Percentiles rank a stretch among this genome's conserved stretches.
Evolutionary conservation across 225 moss, liverwort and hornwort species (phyloP).

Genomic region (Polytrichum commune): DNA sequence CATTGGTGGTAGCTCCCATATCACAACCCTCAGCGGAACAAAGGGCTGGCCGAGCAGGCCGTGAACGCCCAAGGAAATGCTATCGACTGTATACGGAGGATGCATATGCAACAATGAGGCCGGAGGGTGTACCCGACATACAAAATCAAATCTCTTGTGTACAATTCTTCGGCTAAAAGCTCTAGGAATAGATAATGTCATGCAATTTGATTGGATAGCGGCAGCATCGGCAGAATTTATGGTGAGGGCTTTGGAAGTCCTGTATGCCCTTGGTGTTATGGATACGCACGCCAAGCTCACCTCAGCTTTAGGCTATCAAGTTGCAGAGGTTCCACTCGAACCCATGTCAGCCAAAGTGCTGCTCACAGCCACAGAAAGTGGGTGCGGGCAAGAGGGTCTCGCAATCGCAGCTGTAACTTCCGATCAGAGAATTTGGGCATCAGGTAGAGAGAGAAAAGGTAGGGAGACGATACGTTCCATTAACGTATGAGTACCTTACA

Average conservation of each 20-base stretch:
- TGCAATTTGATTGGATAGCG: constrained; percentile 97
- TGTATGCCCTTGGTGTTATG: constrained; percentile 71
- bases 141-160: constrained; percentile 81
- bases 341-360: constrained; percentile 90
- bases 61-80: constrained; percentile 93
- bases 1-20: constrained; percentile 69
- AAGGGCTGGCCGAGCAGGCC: constrained; percentile 92
- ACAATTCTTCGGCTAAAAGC: constrained; percentile 94
- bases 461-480: no score
- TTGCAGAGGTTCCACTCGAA: no score
- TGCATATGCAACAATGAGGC: constrained; percentile 63
- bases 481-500: no score
- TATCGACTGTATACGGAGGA: constrained; percentile 85
- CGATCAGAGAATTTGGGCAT: constrained; percentile 91
- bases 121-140: constrained; percentile 77
- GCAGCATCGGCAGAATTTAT: constrained; percentile 78
- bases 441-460: constrained; percentile 70
- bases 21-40: constrained; percentile 93
- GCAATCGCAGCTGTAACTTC: constrained; percentile 80
- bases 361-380: constrained; percentile 58
- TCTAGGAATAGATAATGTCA: constrained; percentile 93
- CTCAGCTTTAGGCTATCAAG: constrained; percentile 76
- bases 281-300: constrained; percentile 84
- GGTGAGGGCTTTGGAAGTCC: constrained; percentile 79
- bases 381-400: constrained; percentile 78